phyloP scores from a whole-genome alignment of 306 rosid genomes.

The Malus fusca region DNA sequence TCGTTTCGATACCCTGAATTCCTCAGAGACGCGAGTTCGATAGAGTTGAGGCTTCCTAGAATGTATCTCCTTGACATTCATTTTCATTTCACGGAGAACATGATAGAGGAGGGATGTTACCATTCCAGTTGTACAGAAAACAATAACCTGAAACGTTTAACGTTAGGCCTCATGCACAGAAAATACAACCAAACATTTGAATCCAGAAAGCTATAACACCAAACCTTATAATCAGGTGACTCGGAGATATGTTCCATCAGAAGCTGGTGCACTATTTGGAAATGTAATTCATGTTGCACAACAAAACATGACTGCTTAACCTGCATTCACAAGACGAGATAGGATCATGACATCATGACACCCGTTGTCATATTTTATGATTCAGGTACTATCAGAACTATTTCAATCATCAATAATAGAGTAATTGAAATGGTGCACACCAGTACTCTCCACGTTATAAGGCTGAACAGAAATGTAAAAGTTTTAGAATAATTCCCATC shows the following conservation, averaged over 20 bases:
- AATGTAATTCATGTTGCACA: constrained; percentile 72
- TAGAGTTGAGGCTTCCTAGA: constrained; percentile 83
- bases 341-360: constrained; percentile 13
- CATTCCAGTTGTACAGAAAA: constrained; percentile 83
- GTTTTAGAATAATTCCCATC: not conserved
- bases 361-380: not conserved
- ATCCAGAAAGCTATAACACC: constrained; percentile 6
- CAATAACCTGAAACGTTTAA: constrained; percentile 60
- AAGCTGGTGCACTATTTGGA: constrained; percentile 61
- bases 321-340: constrained; percentile 34
- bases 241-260: constrained; percentile 65
- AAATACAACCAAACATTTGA: constrained; percentile 10
- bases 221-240: constrained; percentile 78
- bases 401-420: not conserved
- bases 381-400: not conserved
- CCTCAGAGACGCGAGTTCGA: constrained; percentile 80
- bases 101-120: constrained; percentile 64
- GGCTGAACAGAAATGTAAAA: not conserved
- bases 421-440: not conserved
- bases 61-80: constrained; percentile 90
- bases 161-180: constrained; percentile 11
- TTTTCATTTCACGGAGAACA: constrained; percentile 79
- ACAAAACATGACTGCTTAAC: constrained; percentile 63
- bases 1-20: constrained; percentile 67
- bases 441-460: not conserved